phyloP scores from a whole-genome alignment of 306 rosid genomes.

The Arachis stenosperma region DNA sequence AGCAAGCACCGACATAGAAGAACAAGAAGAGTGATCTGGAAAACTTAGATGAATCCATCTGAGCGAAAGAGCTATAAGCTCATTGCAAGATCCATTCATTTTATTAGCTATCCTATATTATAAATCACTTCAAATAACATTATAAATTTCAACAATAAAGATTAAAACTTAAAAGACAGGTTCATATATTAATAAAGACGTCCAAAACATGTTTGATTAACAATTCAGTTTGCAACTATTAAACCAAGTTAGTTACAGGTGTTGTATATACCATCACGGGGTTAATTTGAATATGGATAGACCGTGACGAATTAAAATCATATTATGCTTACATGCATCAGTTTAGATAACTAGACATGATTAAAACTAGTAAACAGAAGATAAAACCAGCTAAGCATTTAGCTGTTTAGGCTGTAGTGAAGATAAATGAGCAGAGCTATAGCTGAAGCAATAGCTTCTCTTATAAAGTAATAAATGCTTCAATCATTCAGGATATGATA shows the following conservation, averaged over 20 bases:
- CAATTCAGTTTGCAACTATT: background rate
- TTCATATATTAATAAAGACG: background rate
- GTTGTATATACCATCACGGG: background rate
- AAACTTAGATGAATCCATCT: no score
- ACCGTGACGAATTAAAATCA: background rate
- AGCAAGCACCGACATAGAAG: background rate
- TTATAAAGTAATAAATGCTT: constrained; percentile 11
- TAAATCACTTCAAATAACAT: constrained; percentile 13
- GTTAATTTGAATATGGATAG: constrained; percentile 1
- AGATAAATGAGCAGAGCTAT: constrained; percentile 18
- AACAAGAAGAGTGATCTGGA: background rate
- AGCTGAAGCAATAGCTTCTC: constrained; percentile 24
- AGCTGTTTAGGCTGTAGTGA: background rate
- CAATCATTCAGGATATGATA: constrained; percentile 36
- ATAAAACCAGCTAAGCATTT: background rate
- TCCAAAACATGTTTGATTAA: background rate
- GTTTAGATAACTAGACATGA: constrained; percentile 2
- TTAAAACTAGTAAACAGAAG: background rate
- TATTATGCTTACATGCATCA: background rate
- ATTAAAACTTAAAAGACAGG: background rate
- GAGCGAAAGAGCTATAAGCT: no score
- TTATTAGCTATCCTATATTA: background rate
- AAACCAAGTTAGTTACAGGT: background rate
- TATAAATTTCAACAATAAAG: constrained; percentile 29
- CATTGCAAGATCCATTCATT: no score